Evolutionary conservation across 306 rosid genomes (phyloP), one percentile per base, ranked within the genome.

Genomic region (Arachis hypogaea): DNA sequence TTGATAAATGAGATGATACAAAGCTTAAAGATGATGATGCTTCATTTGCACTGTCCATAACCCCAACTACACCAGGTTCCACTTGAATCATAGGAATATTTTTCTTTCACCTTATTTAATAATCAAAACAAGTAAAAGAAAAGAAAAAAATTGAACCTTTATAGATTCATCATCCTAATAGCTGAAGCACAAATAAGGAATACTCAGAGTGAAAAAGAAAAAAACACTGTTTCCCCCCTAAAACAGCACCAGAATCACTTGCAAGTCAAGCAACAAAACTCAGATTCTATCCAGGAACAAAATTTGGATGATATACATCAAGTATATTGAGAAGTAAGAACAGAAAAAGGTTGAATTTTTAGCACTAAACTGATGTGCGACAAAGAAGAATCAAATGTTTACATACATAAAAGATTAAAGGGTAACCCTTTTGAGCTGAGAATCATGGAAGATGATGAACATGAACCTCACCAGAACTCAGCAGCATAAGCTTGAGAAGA

Each of bases 21-120:
- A 93, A 93, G 82, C 92, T 93, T 84, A 88, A 81, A 72, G 96
- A 83, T 45, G 97, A 89, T 7, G 96, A 83, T 41, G 83, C 82
- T 71, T 91, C 98, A 54, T 82, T 87, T 50, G 80, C 67, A 69
- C 68, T 64, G 79, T 93, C 97, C 98, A 89, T 89, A 59, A 46
- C 72, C 68, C 38, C 46, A 74, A 65, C 64, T 29, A 63, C 55
- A 59, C 40, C n/a, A 47, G 70, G 18, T 55, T 63, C n/a, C 45
- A 83, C 57, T 40, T 72, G 55, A 82, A 42, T 69, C 83, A 59
- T 41, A 40, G 9, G 8, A 69, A 10, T 49, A 10, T 33, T 61
- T 12, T 0, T 4, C 58, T 55, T 71, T 47, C 73, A 68, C 80
- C 47, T 58, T 22, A 72, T 51, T 45, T 44, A 36, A 16, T 44